Evolutionary conservation across 331 rosid species (phyloP).

Genomic region (Acacia concinna): DNA sequence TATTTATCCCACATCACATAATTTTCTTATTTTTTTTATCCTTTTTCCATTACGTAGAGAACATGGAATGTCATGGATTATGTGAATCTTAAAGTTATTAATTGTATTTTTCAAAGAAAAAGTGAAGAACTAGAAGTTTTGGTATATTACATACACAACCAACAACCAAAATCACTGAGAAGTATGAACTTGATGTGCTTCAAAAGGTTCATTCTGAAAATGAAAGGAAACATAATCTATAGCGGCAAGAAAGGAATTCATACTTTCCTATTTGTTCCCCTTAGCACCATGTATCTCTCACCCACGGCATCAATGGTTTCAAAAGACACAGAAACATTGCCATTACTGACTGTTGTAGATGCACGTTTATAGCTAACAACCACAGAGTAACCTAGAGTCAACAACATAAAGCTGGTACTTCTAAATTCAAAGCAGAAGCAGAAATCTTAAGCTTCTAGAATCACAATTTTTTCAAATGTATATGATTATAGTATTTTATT

Average conservation of each 20-base stretch:
- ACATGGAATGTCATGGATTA: background rate
- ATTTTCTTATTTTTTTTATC: background rate
- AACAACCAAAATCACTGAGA: constrained; percentile 16
- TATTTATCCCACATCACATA: background rate
- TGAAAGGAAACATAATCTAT: constrained; percentile 13
- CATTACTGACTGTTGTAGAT: constrained; percentile 66
- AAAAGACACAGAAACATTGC: constrained; percentile 73
- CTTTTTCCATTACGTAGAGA: background rate
- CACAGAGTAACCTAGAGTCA: constrained; percentile 81
- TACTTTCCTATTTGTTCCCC: constrained; percentile 95
- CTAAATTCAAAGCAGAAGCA: background rate
- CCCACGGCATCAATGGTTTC: constrained; percentile 94
- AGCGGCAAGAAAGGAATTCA: constrained; percentile 30
- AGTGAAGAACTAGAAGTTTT: background rate
- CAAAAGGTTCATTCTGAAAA: constrained; percentile 18
- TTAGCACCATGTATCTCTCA: constrained; percentile 91
- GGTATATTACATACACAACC: background rate
- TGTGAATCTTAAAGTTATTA: background rate
- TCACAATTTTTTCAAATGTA: background rate
- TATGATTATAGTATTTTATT: no score
- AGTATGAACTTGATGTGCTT: constrained; percentile 21
- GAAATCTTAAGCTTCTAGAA: constrained; percentile 16
- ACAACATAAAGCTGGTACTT: constrained; percentile 24
- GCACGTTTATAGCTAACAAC: constrained; percentile 95
- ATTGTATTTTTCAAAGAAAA: background rate